Conservation (phyloP, 2,329 filamentous ascomycete genomes). For the Xylariaceae sp. region DNA sequence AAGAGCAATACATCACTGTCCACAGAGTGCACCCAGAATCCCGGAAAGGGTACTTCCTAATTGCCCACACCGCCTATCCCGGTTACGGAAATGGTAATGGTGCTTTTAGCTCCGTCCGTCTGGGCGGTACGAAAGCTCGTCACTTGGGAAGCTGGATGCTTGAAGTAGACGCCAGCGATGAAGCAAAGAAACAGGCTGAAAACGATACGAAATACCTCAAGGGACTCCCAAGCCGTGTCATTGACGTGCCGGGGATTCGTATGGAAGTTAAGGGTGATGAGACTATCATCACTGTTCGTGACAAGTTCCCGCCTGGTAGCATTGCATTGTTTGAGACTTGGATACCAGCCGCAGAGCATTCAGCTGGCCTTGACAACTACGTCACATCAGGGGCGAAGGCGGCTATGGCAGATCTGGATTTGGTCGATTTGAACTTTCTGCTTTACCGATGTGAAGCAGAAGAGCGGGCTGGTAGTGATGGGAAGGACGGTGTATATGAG, state of each 20-base stretch:
- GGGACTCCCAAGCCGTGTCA: conserved; percentile 80
- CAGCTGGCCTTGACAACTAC: conserved; percentile 78
- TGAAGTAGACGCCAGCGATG: conserved; percentile 76
- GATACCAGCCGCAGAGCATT: conserved; percentile 85
- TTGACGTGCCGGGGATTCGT: conserved; percentile 69
- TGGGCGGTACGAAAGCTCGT: conserved; percentile 80
- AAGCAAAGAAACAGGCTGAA: conserved; percentile 62
- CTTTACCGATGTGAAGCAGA: conserved; percentile 91
- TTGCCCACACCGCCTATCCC: conserved; percentile 93
- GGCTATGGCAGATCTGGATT: conserved; percentile 71
- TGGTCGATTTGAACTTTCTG: conserved; percentile 86
- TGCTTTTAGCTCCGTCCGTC: conserved; percentile 72
- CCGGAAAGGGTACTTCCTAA: conserved; percentile 89
- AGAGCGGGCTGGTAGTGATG: conserved; percentile 73
- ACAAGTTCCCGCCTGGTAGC: conserved; percentile 86
- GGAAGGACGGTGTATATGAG: conserved; percentile 82
- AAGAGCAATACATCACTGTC: conserved; percentile 93
- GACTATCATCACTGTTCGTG: conserved; percentile 75
- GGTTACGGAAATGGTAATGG: conserved; percentile 84
- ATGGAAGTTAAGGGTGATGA: conserved; percentile 71
- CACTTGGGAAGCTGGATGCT: conserved; percentile 89
- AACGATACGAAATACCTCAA: conserved; percentile 69
- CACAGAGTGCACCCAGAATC: conserved; percentile 91
- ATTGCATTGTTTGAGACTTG: conserved; percentile 96
- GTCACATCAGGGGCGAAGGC: conserved; percentile 77